Evolutionary conservation across 768 basidiomycete species (phyloP), one percentile per base, ranked within the genome.

Genomic region (Cystofilobasidium bisporidii): DNA sequence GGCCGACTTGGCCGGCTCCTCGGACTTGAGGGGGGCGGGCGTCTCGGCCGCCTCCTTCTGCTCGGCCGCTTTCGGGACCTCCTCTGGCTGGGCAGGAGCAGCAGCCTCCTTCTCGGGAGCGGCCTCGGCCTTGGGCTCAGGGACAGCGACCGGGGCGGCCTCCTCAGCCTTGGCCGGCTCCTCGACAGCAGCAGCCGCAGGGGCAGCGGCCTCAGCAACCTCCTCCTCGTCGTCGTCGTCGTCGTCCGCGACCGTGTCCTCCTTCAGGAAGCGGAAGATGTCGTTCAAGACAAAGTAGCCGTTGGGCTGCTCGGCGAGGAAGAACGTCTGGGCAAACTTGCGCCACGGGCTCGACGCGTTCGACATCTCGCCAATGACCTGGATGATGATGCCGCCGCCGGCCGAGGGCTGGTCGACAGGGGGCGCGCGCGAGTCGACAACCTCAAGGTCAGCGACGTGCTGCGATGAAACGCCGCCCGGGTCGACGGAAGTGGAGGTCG

Each of bases 281-380:
- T 99, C 96, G 79, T 99, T 99, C 79, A 99, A 86, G 71, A 99
- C 96, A 76, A 94, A 99, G 81, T 98, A 99, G 50, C 96, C 96
- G 73, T 94, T 96, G 18, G 91, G 91, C 79, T 99, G 96, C 78
- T 97, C 92, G 45, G 96, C 96, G 64, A 99, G 87, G 88, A 99
- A 98, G 81, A 99, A 98, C 10, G 94, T 97, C 80, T 99, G 96
- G 15, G 92, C 93, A 74, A 99, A 99, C 80, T 98, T 99, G 75
- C 87, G 86, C 96, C 96, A 99, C 6, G 89, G 83, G 63, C 88
- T 89, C 66, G 84, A 83, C 71, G 85, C 83, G 79, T 98, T 98
- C 62, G 89, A 91, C 89, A 98, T 93, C 81, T 99, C 96, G 72
- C 96, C 96, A 76, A 94, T 94, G 78, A 97, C 96, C 78, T 98